Evolutionary conservation across 169 alveolate genomes (phyloP).

Genomic region (Plasmodium sp.): DNA sequence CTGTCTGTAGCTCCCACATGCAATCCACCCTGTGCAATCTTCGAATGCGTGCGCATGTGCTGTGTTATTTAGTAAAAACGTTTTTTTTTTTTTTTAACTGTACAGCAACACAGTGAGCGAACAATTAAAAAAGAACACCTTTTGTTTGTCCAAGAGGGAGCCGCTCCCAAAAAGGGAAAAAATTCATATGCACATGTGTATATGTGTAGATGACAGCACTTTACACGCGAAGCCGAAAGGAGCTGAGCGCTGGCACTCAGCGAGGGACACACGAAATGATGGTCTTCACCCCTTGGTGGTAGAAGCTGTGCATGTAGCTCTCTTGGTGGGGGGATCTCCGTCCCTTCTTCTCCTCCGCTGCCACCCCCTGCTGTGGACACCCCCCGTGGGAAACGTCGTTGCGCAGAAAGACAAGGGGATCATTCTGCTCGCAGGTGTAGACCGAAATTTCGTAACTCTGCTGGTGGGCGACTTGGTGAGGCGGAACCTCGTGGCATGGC

Average conservation of each 20-base stretch:
- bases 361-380: not conserved
- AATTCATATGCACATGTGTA: not conserved
- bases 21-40: not conserved
- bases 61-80: not conserved
- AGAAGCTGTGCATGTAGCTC: not conserved
- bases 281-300: constrained; percentile 3
- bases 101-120: not conserved
- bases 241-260: not conserved
- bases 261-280: not conserved
- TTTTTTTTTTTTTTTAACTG: not conserved
- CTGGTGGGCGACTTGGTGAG: not conserved
- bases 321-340: not conserved
- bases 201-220: too few species aligned
- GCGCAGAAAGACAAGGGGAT: not conserved
- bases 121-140: not conserved
- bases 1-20: not conserved
- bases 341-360: not conserved
- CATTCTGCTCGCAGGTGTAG: not conserved
- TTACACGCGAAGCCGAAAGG: not conserved
- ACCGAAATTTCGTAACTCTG: not conserved
- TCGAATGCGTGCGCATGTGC: not conserved
- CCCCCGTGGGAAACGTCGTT: not conserved
- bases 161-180: not conserved
- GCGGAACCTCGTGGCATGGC: not conserved
- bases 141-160: not conserved